Percentiles rank a stretch among this genome's conserved stretches.
phyloP scores from a whole-genome alignment of 441 rosid species.

The Brassica balearica region DNA sequence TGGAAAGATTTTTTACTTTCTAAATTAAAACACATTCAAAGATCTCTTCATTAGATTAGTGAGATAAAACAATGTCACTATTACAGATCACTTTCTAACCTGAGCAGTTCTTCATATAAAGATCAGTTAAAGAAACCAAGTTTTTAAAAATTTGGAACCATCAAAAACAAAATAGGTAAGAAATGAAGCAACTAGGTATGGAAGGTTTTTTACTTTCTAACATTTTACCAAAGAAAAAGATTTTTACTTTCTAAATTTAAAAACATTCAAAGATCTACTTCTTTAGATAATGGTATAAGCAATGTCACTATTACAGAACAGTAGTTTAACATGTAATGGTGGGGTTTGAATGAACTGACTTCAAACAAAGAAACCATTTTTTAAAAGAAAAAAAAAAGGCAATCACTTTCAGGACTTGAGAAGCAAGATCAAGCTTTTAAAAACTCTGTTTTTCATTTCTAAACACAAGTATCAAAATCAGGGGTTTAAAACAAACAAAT shows the following conservation, averaged over 20 bases:
- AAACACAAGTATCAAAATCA: not conserved
- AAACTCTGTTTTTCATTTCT: not conserved
- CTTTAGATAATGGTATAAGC: not conserved
- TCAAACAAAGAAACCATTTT: slow-evolving; percentile 10
- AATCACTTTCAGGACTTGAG: slow-evolving; percentile 11
- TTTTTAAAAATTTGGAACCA: not conserved
- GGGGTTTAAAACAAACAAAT: slow-evolving; percentile 4
- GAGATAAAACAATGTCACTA: too few species aligned
- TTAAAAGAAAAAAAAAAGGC: not conserved
- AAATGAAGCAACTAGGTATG: not conserved
- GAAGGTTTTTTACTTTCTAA: not conserved
- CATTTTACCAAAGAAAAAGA: not conserved
- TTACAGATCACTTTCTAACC: too few species aligned
- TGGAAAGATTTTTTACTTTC: too few species aligned
- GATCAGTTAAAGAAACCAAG: slow-evolving; percentile 6
- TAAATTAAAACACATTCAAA: not conserved
- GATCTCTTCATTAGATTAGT: too few species aligned
- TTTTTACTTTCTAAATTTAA: not conserved
- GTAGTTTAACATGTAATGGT: slow-evolving; percentile 32
- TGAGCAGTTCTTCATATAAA: not conserved
- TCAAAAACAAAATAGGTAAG: not conserved
- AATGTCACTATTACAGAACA: slow-evolving; percentile 23
- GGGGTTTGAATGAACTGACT: slow-evolving; percentile 38
- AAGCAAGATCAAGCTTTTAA: slow-evolving; percentile 23
- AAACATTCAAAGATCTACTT: not conserved